Evolutionary conservation across 140 eudicot genomes (phyloP).

Genomic region (Artemisia princeps): DNA sequence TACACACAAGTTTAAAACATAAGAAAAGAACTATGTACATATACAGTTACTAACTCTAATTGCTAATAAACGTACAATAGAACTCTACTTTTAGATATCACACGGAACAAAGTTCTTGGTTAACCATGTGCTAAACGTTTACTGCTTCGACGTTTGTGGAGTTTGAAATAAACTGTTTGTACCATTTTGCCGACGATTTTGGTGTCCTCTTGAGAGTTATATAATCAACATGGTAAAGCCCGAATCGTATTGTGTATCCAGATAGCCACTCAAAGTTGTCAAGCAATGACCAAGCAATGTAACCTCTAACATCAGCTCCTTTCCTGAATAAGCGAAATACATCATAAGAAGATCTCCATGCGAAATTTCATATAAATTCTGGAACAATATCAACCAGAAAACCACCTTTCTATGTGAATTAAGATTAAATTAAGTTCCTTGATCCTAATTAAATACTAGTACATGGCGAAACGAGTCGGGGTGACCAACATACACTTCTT

Average conservation of each 20-base stretch:
- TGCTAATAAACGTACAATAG: too few relatives aligned
- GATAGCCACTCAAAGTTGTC: slow-evolving; percentile 68
- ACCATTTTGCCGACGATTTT: slow-evolving; percentile 59
- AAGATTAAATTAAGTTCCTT: too few relatives aligned
- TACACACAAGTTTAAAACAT: too few relatives aligned
- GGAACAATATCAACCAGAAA: neutral
- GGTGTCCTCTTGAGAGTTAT: slow-evolving; percentile 47
- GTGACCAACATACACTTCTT: too few relatives aligned
- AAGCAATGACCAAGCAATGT: slow-evolving; percentile 61
- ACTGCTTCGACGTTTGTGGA: slow-evolving; percentile 15
- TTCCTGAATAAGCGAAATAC: slow-evolving; percentile 29
- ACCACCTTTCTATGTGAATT: too few relatives aligned
- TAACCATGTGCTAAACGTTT: slow-evolving; percentile 24
- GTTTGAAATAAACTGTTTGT: slow-evolving; percentile 37
- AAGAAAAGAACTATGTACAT: too few relatives aligned
- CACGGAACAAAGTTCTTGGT: too few relatives aligned
- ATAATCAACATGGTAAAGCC: slow-evolving; percentile 56
- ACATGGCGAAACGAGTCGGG: too few relatives aligned
- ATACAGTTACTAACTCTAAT: too few relatives aligned
- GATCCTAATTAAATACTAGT: too few relatives aligned
- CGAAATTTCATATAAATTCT: neutral
- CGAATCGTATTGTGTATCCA: slow-evolving; percentile 56
- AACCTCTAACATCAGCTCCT: slow-evolving; percentile 77
- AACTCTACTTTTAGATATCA: too few relatives aligned
- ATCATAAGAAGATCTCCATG: neutral